Evolutionary conservation across 2,329 filamentous ascomycete species (phyloP).

Genomic region (Malbranchea zuffiana): DNA sequence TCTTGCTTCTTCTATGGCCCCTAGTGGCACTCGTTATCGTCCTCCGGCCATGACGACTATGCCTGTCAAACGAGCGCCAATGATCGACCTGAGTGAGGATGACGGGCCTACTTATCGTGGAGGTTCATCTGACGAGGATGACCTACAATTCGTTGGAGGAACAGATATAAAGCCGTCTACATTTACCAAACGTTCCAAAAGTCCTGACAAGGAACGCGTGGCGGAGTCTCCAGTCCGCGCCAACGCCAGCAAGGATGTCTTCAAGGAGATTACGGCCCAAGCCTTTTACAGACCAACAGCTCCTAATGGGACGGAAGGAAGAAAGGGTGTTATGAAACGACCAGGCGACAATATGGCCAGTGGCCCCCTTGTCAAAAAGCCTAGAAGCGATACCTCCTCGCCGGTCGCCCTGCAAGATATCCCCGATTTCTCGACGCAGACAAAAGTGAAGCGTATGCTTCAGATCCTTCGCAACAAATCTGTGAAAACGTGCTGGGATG

Average conservation of each 20-base stretch:
- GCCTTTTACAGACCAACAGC: conserved; percentile 33
- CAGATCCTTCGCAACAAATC: conserved; percentile 39
- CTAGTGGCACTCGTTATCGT: conserved; percentile 61
- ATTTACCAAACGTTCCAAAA: conserved; percentile 39
- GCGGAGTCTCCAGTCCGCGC: conserved; percentile 31
- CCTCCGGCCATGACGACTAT: conserved; percentile 35
- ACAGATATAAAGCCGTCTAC: conserved; percentile 52
- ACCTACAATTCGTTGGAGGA: conserved; percentile 33
- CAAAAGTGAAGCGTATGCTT: conserved; percentile 44
- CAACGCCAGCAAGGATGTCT: conserved; percentile 23
- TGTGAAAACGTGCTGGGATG: conserved; percentile 40
- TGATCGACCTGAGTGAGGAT: conserved; percentile 43
- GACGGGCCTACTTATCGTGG: conserved; percentile 49
- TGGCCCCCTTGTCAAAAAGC: conserved; percentile 20
- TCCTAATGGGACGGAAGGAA: too few species aligned
- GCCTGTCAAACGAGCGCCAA: conserved; percentile 31
- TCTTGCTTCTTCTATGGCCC: conserved; percentile 57
- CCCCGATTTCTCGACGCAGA: conserved; percentile 37
- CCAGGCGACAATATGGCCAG: conserved; percentile 37
- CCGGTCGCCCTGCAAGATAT: conserved; percentile 38
- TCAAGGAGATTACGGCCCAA: conserved; percentile 35
- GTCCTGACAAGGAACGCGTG: conserved; percentile 27
- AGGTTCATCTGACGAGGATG: conserved; percentile 53
- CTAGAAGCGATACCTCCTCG: conserved; percentile 20
- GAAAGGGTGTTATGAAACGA: conserved; percentile 25